These are phyloP conservation scores for Scenedesmus sp. DNA, from an alignment of 163 green algal genomes.

Conservation along the genomic window DNA sequence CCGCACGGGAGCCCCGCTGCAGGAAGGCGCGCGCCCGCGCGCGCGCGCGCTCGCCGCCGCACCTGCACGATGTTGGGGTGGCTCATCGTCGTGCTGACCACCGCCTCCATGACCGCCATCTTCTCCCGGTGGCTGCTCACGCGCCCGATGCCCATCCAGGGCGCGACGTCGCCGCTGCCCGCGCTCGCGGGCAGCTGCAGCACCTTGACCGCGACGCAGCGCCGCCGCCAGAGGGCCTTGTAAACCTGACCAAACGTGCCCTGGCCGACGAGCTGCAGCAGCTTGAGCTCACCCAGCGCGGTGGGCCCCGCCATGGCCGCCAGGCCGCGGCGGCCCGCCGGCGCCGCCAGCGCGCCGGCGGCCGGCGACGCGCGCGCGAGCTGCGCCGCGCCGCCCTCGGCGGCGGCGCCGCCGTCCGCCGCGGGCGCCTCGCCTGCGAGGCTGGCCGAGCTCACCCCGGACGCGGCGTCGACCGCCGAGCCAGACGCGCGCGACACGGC, in stretches of 20 bases:
- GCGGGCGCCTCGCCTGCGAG: background rate
- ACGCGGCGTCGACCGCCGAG: no score
- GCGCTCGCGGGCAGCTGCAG: slow-evolving; percentile 24
- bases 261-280: slow-evolving; percentile 42
- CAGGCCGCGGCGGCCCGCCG: background rate
- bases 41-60: no score
- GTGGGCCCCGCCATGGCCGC: background rate
- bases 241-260: slow-evolving; percentile 54
- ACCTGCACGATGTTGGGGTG: slow-evolving; percentile 52
- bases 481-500: background rate
- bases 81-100: slow-evolving; percentile 48
- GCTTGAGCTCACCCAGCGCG: slow-evolving; percentile 19
- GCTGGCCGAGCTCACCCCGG: background rate
- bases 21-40: background rate
- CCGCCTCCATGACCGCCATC: slow-evolving; percentile 65
- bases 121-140: slow-evolving; percentile 45
- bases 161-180: slow-evolving; percentile 8
- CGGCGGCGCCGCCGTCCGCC: no score
- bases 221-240: slow-evolving; percentile 54
- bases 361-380: background rate
- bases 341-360: background rate
- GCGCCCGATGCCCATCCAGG: background rate
- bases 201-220: slow-evolving; percentile 63
- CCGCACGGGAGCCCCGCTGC: background rate
- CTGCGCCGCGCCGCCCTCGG: no score